A percentile compares a stretch with the other conserved stretches of the same genome.
Evolutionary conservation across 2,329 filamentous ascomycete genomes (phyloP).

Genomic region (Sporothrix brunneoviolacea): DNA sequence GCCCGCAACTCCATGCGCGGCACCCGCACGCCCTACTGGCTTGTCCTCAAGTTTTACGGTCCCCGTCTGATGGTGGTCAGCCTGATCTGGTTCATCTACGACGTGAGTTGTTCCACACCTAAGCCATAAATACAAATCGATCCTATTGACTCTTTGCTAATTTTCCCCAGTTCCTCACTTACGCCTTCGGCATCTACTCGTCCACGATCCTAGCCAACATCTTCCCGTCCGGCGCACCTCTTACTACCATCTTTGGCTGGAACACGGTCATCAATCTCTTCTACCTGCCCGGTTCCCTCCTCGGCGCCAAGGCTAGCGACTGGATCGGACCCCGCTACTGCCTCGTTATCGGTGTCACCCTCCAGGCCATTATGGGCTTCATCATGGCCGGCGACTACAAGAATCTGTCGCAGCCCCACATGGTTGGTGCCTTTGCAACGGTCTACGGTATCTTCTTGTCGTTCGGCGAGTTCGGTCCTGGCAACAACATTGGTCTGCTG

Average conservation of each 20-base stretch:
- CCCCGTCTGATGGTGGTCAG: constrained; percentile 63
- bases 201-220: constrained; percentile 64
- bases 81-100: constrained; percentile 79
- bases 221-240: constrained; percentile 49
- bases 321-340: constrained; percentile 71
- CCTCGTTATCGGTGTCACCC: constrained; percentile 60
- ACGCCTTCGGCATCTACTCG: constrained; percentile 82
- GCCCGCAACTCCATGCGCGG: constrained; percentile 62
- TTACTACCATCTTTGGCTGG: constrained; percentile 82
- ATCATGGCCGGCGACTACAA: constrained; percentile 79
- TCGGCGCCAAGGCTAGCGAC: constrained; percentile 72
- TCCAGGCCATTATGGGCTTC: constrained; percentile 76
- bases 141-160: neutral
- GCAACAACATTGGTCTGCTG: constrained; percentile 84
- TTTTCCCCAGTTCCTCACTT: constrained; percentile 58
- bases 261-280: constrained; percentile 83
- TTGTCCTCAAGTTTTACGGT: constrained; percentile 63
- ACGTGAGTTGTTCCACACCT: constrained; percentile 32
- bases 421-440: constrained; percentile 70
- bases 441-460: constrained; percentile 74
- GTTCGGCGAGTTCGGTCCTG: constrained; percentile 75
- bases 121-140: too few species aligned
- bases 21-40: constrained; percentile 46
- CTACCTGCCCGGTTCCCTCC: constrained; percentile 74
- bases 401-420: constrained; percentile 56